Base-by-base conservation (phyloP, 805 yeast species). In the Vanderwaltozyma tropicalis region DNA sequence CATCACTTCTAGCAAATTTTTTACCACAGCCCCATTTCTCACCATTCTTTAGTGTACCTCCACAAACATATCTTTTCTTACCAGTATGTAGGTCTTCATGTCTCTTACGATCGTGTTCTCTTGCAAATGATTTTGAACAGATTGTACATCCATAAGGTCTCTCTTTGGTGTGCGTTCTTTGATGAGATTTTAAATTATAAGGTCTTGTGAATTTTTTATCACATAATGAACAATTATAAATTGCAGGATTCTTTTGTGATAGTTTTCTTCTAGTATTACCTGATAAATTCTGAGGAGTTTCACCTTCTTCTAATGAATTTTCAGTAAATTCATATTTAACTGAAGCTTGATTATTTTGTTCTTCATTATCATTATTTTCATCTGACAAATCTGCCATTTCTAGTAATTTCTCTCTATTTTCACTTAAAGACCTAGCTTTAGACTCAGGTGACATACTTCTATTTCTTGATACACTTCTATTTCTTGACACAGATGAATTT, bases 121-220 rank as follows among this genome's bases (percentile, higher is more conserved):
- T 62, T 5, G 88, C 88, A 66, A 83, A 83, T 1, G 88, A 83
- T 55, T 82, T 82, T 4, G 85, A 86, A 61, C 94, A 83, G 3
- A 73, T 68, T 12, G 71, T 64, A 59, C 94, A 83, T 7, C 74
- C 67, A 51, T 74, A 83, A 5, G 92, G 94, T 37, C 87, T 63
- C 52, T 83, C 94, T 53, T 81, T 81, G 0, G 94, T 82, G 56
- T 84, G 98, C 0, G 97, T 89, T 41, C 96, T 67, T 53, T 83
- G 64, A 61, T 89, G 98, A 0, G 95, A 84, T 48, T 89, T 85
- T 47, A 89, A 66, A 55, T 92, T 92, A 59, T 92, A 92, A 0
- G 96, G 95, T 39, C 97, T 65, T 2, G 97, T 89, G 57, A 89
- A 89, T 34, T 79, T 66, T 60, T 86, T 87, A 29, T 78, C 87